These are phyloP conservation scores for Tulasnella sp. DNA, from an alignment of 768 basidiomycete genomes.

Conservation along the genomic window DNA sequence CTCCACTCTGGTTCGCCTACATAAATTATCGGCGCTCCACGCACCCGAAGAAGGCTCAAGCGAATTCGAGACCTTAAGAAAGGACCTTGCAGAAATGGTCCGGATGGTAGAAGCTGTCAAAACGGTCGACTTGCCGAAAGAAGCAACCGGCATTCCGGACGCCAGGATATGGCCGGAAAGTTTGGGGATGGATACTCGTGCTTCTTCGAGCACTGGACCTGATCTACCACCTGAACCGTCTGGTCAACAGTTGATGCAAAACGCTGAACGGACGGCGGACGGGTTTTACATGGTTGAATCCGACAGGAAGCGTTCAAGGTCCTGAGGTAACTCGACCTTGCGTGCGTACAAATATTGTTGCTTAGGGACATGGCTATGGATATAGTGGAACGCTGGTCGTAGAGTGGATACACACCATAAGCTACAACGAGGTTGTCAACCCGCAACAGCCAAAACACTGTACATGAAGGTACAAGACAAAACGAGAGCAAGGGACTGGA, in stretches of 20 bases:
- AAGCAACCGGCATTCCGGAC: constrained; percentile 27
- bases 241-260: constrained; percentile 38
- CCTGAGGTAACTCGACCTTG: too few species aligned
- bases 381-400: too few species aligned
- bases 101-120: constrained; percentile 73
- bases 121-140: constrained; percentile 33
- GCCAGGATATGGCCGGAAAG: constrained; percentile 35
- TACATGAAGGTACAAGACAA: too few species aligned
- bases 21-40: constrained; percentile 58
- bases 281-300: constrained; percentile 46
- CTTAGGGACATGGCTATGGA: too few species aligned
- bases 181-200: constrained; percentile 24
- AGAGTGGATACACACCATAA: too few species aligned
- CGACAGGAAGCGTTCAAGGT: not conserved
- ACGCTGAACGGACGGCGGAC: constrained; percentile 39
- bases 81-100: constrained; percentile 57
- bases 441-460: too few species aligned
- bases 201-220: constrained; percentile 2
- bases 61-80: constrained; percentile 40
- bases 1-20: constrained; percentile 46
- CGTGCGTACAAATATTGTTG: too few species aligned
- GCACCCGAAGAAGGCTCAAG: constrained; percentile 48
- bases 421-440: too few species aligned
- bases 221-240: constrained; percentile 20
- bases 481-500: too few species aligned